Base-by-base conservation (phyloP, 1,284 basidiomycete genomes). In the Vanrija sp. region DNA sequence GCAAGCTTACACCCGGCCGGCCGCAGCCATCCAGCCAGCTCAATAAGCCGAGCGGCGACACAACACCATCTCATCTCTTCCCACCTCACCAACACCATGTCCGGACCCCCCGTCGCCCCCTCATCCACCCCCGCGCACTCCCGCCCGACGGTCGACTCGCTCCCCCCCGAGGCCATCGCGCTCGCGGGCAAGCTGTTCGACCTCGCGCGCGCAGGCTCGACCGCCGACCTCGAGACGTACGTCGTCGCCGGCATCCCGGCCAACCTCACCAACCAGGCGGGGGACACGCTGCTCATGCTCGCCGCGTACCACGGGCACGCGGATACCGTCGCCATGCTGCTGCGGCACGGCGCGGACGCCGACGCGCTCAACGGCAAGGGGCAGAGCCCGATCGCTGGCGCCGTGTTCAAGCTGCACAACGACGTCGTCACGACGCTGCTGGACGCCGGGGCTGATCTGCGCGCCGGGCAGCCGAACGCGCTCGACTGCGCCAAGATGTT, bases 251-350 rank as follows among this genome's bases (percentile, higher is more conserved):
- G 90, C 6, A 78, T 92, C 10, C 89, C 90, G 0, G 75, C 82
- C 10, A 89, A 92, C 69, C 80, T 92, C 47, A 88, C 86, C 23
- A 92, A 92, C 67, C 77, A 80, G 46, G 81, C 85, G 83, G 87
- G 88, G 18, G 88, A 89, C 68, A 87, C 86, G 3, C 78, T 91
- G 6, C 79, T 92, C 55, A 92, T 92, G 88, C 82, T 91, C 42
- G 85, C 87, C 3, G 82, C 88, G 3, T 92, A 92, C 71, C 83
- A 86, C 43, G 88, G 89, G 1, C 87, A 90, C 62, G 68, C 77
- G 1, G 76, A 80, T 1, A 82, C 88, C 18, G 80, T 84, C 0
- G 74, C 75, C 42, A 78, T 78, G 8, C 79, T 90, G 23, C 69
- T 89, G 40, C 62, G 70, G 6, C 79, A 80, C 26, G 82, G 83